Evolutionary conservation across 2,329 filamentous ascomycete species (phyloP), one percentile per base, ranked within the genome.

Genomic region (Aspergillus pseudoterreus): DNA sequence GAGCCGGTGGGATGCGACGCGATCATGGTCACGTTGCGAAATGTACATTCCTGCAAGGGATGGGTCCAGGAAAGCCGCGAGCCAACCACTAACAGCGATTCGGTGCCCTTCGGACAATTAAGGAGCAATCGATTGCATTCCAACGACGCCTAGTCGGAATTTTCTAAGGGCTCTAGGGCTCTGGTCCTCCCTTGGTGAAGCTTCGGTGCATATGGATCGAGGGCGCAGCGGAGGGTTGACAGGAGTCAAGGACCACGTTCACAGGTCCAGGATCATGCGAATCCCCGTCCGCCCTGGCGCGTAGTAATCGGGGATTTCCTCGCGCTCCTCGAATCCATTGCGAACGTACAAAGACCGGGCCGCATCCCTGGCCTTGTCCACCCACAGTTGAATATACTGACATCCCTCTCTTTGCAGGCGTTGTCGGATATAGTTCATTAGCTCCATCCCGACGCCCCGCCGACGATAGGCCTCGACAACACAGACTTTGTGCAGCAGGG

Each of bases 401-500:
- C 76, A 79, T 46, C 75, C 76, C 62, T 75, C 73, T 56, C 67
- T 72, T 57, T 67, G 67, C 50, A 80, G 68, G 45, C 70, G 67
- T 45, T 65, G 57, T 46, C 70, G 66, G 57, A 79, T 70, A 55
- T 71, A 71, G 53, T 67, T 62, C 61, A 81, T 63, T 52, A 81
- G 64, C 61, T 68, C 66, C 54, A 64, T 69, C 41, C 72, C 78
- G 19, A 80, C 60, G n/a, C 78, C 77, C 60, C 71, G 70, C 24
- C 71, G 66, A 57, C 78, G 74, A 62, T 75, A 69, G 39, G 66
- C 57, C 59, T 75, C 72, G 24, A 73, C 63, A 12, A 80, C 75
- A 55, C 78, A 80, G 35, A 81, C 67, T 57, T 81, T 82, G 60
- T 81, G 78, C 41, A 81, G 67, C 49, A 78, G 70, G 15, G 74